Evolutionary conservation across 257 asterid genomes (phyloP), one percentile per base, ranked within the genome.

Genomic region (Solanum bulbocastanum): DNA sequence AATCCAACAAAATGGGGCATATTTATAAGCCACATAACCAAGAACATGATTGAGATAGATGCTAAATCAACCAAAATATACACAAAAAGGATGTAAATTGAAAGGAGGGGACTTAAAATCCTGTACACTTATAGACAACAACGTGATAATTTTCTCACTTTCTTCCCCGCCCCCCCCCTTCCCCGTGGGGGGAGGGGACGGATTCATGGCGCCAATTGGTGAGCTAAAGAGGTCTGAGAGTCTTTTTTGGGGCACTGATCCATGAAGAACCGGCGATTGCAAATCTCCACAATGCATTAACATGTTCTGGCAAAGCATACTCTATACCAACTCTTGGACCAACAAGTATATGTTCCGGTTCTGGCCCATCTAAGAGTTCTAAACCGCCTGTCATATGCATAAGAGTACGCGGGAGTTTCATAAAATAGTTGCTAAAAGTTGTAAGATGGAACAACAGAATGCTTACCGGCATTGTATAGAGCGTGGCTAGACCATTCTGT

Each of bases 301-400:
- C 94, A 88, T 97, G 96, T 91, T 94, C 98, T 0, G 96, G 96
- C 83, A 83, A 93, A 71, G 99, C 99, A 88, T 95, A 97, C 27
- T 92, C 93, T 27, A 97, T 95, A 15, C 99, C 99, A 22, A 97
- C 97, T 91, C 99, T 89, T 39, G 98, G 99, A 88, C 99, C 99
- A 32, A 95, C 96, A 1, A 96, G 88, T 86, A 96, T 91, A 36
- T 91, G 60, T 20, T 93, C 93, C 7, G 99, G 98, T 90, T 87
- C 87, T 27, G 98, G 96, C 60, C 99, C 99, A 86, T 97, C 98
- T 76, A 96, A 87, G 85, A 97, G 90, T 88, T 97, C 99, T 91
- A 97, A 92, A 86, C 99, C 98, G 88, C 99, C 99, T 97, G 89
- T 65, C 32, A 62, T n/a, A 71, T 73, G 23, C 87, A 86, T n/a